Percentiles rank a stretch among this genome's conserved stretches.
phyloP scores from a whole-genome alignment of 192 early-diverging fungal species.

The Podila epicladia region DNA sequence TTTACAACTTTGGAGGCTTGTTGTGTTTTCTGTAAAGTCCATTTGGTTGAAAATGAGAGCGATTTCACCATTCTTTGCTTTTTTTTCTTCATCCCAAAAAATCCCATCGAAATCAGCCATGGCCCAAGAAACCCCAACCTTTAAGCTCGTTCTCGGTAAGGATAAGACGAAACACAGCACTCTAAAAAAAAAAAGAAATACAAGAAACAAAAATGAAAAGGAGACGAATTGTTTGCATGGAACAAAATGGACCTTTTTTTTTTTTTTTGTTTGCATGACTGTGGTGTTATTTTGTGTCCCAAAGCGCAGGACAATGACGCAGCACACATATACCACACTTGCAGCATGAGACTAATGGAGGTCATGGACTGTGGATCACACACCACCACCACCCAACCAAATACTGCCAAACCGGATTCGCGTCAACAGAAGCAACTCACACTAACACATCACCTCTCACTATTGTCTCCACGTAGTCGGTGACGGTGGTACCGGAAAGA shows the following conservation, averaged over 20 bases:
- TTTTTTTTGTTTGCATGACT: too few relatives aligned
- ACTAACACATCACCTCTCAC: constrained; percentile 6
- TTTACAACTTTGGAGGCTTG: background rate
- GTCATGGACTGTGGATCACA: too few relatives aligned
- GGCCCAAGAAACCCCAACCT: constrained; percentile 12
- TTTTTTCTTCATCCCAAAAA: constrained; percentile 5
- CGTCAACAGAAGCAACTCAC: background rate
- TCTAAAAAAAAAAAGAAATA: background rate
- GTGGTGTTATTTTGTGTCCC: too few relatives aligned
- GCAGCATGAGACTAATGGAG: too few relatives aligned
- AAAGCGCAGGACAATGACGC: too few relatives aligned
- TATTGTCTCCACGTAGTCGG: constrained; percentile 69
- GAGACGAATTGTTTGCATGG: too few relatives aligned
- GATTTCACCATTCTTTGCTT: constrained; percentile 4
- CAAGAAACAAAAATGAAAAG: background rate
- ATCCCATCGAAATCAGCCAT: background rate
- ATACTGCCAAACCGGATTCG: background rate
- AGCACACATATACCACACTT: too few relatives aligned
- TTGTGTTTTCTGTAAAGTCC: constrained; percentile 2
- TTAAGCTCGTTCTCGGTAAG: constrained; percentile 38
- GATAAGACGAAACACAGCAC: background rate
- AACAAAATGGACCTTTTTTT: too few relatives aligned
- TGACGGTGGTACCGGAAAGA: constrained; percentile 99
- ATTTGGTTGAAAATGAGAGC: background rate
- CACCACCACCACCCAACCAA: background rate